phyloP scores from a whole-genome alignment of 768 basidiomycete genomes.

The Collybiopsis confluens region DNA sequence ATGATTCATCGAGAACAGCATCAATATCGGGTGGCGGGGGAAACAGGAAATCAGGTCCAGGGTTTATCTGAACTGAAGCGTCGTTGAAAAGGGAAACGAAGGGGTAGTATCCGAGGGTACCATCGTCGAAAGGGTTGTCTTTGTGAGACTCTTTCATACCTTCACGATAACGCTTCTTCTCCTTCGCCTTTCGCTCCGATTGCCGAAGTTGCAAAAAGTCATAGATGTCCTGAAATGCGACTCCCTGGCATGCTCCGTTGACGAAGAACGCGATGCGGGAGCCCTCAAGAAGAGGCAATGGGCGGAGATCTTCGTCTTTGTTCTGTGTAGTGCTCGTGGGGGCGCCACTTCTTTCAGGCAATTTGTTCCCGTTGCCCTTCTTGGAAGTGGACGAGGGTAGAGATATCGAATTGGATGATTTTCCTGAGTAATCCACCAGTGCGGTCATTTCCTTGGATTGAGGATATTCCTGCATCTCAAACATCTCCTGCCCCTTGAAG shows the following conservation, averaged over 20 bases:
- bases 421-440: slow-evolving; percentile 75
- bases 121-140: slow-evolving; percentile 91
- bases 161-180: slow-evolving; percentile 58
- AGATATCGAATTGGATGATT: slow-evolving; percentile 49
- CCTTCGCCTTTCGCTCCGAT: slow-evolving; percentile 56
- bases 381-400: slow-evolving; percentile 56
- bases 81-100: slow-evolving; percentile 92
- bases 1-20: slow-evolving; percentile 25
- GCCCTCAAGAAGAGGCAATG: slow-evolving; percentile 62
- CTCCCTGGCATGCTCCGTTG: slow-evolving; percentile 81
- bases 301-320: slow-evolving; percentile 45
- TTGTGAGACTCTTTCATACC: slow-evolving; percentile 64
- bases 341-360: slow-evolving; percentile 50
- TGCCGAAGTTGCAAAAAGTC: slow-evolving; percentile 83
- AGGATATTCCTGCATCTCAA: slow-evolving; percentile 88
- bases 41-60: slow-evolving; percentile 83
- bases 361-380: slow-evolving; percentile 65
- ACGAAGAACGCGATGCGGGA: slow-evolving; percentile 88
- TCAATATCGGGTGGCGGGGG: slow-evolving; percentile 81
- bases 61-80: slow-evolving; percentile 78
- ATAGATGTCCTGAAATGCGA: slow-evolving; percentile 85
- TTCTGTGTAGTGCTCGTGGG: slow-evolving; percentile 26
- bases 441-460: slow-evolving; percentile 89
- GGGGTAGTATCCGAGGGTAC: slow-evolving; percentile 92
- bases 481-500: slow-evolving; percentile 95